phyloP scores from a whole-genome alignment of 495 filamentous ascomycete species.

The Penicillium silybi region DNA sequence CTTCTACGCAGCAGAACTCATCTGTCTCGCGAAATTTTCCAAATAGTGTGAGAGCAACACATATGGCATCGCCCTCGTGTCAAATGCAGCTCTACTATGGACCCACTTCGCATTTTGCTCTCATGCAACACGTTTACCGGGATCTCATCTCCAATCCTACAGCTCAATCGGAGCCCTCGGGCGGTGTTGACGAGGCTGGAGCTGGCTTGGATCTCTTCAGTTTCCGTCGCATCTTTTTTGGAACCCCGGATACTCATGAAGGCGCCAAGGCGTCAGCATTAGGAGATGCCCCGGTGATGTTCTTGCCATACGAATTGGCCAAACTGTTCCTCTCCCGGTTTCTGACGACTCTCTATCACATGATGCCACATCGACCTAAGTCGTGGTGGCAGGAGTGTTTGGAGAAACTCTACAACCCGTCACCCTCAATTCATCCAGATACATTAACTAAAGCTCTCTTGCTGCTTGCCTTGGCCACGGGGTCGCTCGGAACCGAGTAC shows the following conservation, averaged over 20 bases:
- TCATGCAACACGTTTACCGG: conserved; percentile 44
- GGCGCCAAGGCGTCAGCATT: conserved; percentile 2
- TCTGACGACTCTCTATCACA: conserved; percentile 30
- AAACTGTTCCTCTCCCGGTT: conserved; percentile 32
- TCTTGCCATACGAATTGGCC: conserved; percentile 36
- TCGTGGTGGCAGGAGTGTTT: conserved; percentile 25
- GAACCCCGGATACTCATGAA: conserved; percentile 35
- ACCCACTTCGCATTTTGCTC: conserved; percentile 41
- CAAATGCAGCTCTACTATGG: conserved; percentile 47
- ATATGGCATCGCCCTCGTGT: conserved; percentile 43
- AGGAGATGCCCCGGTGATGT: conserved; percentile 28
- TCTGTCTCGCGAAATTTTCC: conserved; percentile 31
- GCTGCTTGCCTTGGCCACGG: conserved; percentile 31
- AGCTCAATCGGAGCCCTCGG: conserved; percentile 20
- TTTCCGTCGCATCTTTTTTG: conserved; percentile 45
- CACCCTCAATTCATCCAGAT: conserved; percentile 18
- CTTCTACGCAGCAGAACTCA: conserved; percentile 14
- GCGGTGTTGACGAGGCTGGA: conserved; percentile 41
- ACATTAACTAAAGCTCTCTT: conserved; percentile 26
- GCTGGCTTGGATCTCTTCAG: conserved; percentile 44
- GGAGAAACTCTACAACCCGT: conserved; percentile 30
- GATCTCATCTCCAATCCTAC: conserved; percentile 32
- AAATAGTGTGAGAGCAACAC: conserved; percentile 42
- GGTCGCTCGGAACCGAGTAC: conserved; percentile 32
- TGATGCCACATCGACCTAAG: conserved; percentile 31